Evolutionary conservation across 805 yeast species (phyloP), one percentile per base, ranked within the genome.

Genomic region (Zygotorulaspora chibaensis): DNA sequence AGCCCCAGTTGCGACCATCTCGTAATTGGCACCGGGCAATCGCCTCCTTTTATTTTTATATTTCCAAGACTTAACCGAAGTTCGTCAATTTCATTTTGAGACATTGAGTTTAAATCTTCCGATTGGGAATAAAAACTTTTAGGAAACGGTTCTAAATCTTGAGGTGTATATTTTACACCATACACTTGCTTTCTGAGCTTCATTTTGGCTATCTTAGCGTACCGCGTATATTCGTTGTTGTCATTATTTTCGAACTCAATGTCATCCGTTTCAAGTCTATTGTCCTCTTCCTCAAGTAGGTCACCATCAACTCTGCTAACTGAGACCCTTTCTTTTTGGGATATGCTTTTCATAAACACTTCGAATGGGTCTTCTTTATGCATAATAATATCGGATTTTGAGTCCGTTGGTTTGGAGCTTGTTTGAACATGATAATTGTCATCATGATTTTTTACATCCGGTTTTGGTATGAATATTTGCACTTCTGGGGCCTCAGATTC

Each of bases 1-100:
- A 93, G 69, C 0, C 96, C 96, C 45, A 89, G 69, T 50, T 87
- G 91, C 2, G 84, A 72, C 95, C 97, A 91, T 44, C 78, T 77
- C 34, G 73, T 57, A 0, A 88, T 77, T 0, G 97, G 96, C 20
- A 72, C 71, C 1, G 84, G 81, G 35, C 79, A 74, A 34, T 70
- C 61, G 0, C 56, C 50, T 0, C 95, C 95, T 40, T 77, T 65
- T 2, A 87, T 79, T 40, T 76, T 76, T 27, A 88, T 81, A n/a
- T 84, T 83, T 48, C 81, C 89, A 35, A 80, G 57, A 38, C 67
- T 66, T 12, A 73, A 54, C 38, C 93, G 63, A 6, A 83, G 57
- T 6, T 70, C 72, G 1, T 72, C 73, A 1, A 83, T 80, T 40
- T 86, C 89, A 31, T 74, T 79, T 0, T 67, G 68, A 0, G 80